Evolutionary conservation across 306 rosid species (phyloP).

Genomic region (Trifolium fragiferum): DNA sequence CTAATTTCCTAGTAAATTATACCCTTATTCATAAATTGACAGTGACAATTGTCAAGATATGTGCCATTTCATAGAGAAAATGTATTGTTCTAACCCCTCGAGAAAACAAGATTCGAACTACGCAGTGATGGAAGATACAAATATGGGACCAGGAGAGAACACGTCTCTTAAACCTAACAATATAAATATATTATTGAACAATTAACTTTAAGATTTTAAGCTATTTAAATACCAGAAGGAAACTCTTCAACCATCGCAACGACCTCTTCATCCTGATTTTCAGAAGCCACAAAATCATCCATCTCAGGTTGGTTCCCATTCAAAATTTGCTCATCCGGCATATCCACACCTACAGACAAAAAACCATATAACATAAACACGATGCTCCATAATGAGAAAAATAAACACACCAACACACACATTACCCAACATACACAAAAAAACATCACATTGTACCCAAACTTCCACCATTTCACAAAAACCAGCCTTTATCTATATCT

Average conservation of each 20-base stretch:
- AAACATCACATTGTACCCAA: constrained; percentile 14
- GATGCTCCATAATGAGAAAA: background rate
- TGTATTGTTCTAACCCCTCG: background rate
- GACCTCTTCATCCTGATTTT: constrained; percentile 79
- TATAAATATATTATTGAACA: background rate
- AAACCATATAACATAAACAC: constrained; percentile 12
- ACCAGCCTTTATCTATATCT: background rate
- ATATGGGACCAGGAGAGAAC: background rate
- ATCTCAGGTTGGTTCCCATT: constrained; percentile 75
- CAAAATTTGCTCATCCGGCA: constrained; percentile 85
- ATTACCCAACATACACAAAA: constrained; percentile 8
- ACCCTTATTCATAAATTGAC: background rate
- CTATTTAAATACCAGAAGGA: constrained; percentile 64
- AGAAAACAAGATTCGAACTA: background rate
- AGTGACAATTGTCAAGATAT: background rate
- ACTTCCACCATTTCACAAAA: background rate
- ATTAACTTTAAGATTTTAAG: background rate
- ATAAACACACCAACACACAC: constrained; percentile 2
- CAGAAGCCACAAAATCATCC: constrained; percentile 71
- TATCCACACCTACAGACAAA: constrained; percentile 60
- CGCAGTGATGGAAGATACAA: background rate
- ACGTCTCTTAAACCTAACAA: background rate
- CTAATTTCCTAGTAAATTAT: background rate
- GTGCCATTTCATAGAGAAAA: constrained; percentile 13
- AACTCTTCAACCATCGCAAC: constrained; percentile 85